Evolutionary conservation across 2,329 filamentous ascomycete species (phyloP).

Genomic region (Cryphonectria radicalis): DNA sequence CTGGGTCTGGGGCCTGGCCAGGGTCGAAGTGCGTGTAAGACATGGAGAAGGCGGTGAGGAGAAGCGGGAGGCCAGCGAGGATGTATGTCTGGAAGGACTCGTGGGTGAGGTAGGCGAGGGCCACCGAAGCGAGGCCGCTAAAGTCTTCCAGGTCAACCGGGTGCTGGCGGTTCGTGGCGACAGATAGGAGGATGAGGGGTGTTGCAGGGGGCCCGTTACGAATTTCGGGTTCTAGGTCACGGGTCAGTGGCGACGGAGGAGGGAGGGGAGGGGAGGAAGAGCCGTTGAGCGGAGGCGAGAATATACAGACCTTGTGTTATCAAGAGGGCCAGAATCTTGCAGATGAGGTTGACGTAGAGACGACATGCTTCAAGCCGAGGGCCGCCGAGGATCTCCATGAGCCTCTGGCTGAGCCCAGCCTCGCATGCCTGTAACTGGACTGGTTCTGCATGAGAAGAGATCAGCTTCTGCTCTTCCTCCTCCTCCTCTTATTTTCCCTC

Average conservation of each 20-base stretch:
- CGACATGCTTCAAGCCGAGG: constrained; percentile 47
- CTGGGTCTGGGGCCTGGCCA: constrained; percentile 46
- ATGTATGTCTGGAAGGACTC: constrained; percentile 55
- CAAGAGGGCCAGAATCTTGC: constrained; percentile 61
- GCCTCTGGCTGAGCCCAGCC: constrained; percentile 51
- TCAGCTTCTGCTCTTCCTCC: constrained; percentile 28
- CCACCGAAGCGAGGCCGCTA: constrained; percentile 53
- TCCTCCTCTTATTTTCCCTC: not conserved
- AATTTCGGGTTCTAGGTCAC: constrained; percentile 49
- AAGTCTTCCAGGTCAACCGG: constrained; percentile 59
- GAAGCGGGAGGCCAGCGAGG: constrained; percentile 47
- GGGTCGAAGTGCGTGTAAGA: constrained; percentile 49
- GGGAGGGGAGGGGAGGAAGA: not conserved
- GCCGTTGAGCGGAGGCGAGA: not conserved
- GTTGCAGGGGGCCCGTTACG: constrained; percentile 50
- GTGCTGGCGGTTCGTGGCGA: constrained; percentile 48
- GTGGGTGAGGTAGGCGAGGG: constrained; percentile 60
- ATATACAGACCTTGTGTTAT: constrained; percentile 49
- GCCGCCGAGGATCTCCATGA: constrained; percentile 55
- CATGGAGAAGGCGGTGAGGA: constrained; percentile 54
- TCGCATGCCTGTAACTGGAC: constrained; percentile 61
- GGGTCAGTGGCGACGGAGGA: constrained; percentile 20
- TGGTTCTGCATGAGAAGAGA: constrained; percentile 48
- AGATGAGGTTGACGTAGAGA: constrained; percentile 55
- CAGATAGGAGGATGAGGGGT: constrained; percentile 52